Conservation (phyloP, 2,329 filamentous ascomycete species). For the Volutella citrinella region DNA sequence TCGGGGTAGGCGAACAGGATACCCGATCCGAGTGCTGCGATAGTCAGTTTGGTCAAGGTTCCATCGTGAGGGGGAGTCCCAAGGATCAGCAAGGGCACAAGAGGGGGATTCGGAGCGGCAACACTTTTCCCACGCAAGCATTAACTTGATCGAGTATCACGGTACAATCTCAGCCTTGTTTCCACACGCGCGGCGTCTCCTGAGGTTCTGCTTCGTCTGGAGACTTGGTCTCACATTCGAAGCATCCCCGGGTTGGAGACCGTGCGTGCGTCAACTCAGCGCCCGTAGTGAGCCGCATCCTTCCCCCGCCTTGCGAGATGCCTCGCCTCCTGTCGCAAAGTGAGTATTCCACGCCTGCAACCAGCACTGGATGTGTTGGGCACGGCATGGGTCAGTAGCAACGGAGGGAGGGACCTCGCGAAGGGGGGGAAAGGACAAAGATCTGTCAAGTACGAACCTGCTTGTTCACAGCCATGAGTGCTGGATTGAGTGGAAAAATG, state of each 20-base stretch:
- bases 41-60: constrained; percentile 48
- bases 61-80: too few species aligned
- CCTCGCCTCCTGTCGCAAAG: constrained; percentile 20
- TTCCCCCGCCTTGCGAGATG: constrained; percentile 32
- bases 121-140: constrained; percentile 98
- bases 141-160: constrained; percentile 98
- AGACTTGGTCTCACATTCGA: too few species aligned
- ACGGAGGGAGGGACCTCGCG: constrained; percentile 23
- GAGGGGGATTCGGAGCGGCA: constrained; percentile 65
- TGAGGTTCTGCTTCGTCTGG: too few species aligned
- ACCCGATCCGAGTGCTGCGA: constrained; percentile 73
- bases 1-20: constrained; percentile 83
- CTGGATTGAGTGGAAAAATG: too few species aligned
- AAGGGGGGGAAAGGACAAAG: constrained; percentile 29
- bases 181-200: constrained; percentile 41
- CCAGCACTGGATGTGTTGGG: constrained; percentile 1
- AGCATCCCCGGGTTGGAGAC: constrained; percentile 49
- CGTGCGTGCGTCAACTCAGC: constrained; percentile 56
- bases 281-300: constrained; percentile 81
- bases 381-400: constrained; percentile 22
- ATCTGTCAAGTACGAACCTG: constrained; percentile 46
- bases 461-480: constrained; percentile 20
- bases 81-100: constrained; percentile 14
- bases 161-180: constrained; percentile 91
- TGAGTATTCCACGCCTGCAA: constrained; percentile 6